Conservation (phyloP, 2,329 filamentous ascomycete species). For the Fusarium sp. region DNA sequence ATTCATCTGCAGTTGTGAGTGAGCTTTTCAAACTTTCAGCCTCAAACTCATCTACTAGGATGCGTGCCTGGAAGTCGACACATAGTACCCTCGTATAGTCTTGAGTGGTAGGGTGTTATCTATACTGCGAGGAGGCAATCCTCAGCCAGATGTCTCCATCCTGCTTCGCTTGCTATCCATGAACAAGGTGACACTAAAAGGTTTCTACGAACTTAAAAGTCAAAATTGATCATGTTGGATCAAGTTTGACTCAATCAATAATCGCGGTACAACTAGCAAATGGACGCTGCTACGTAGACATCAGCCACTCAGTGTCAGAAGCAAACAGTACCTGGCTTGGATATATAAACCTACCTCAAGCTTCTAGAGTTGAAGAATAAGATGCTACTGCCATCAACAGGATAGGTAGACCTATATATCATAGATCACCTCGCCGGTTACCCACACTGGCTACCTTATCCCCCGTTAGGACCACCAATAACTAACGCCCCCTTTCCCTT, state of each 20-base stretch:
- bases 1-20: background rate
- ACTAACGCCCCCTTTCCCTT: background rate
- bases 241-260: background rate
- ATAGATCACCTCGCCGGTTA: background rate
- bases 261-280: background rate
- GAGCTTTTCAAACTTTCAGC: background rate
- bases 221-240: background rate
- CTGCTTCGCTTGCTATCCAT: background rate
- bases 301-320: background rate
- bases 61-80: background rate
- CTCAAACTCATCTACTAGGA: background rate
- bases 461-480: background rate
- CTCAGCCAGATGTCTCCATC: background rate
- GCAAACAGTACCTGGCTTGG: background rate
- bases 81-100: fast-evolving
- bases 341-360: background rate
- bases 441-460: background rate
- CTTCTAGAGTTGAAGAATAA: background rate
- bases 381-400: background rate
- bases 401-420: background rate
- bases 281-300: background rate
- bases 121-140: background rate
- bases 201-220: background rate
- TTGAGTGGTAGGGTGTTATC: background rate
- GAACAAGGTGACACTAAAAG: background rate